A percentile compares a stretch with the other conserved stretches of the same genome.
These are phyloP conservation scores for Boletus rubroflammeus DNA, from an alignment of 768 basidiomycete genomes.

Conservation along the genomic window DNA sequence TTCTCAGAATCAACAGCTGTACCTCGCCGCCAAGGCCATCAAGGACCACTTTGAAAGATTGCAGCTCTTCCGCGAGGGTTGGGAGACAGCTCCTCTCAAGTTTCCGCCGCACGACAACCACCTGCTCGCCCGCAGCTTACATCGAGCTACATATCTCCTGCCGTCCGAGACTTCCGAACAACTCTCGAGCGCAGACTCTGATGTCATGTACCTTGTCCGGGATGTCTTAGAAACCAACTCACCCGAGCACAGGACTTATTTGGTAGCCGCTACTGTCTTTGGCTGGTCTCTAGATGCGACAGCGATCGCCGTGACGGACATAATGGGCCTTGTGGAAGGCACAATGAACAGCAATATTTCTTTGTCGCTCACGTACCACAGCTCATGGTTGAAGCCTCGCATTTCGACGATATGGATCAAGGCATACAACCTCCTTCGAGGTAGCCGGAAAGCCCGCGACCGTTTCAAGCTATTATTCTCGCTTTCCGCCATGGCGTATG, in stretches of 20 bases:
- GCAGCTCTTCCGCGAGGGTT: constrained; percentile 4
- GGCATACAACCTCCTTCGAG: constrained; percentile 24
- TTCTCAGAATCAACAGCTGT: constrained; percentile 31
- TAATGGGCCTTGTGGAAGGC: background rate
- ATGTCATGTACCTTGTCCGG: constrained; percentile 9
- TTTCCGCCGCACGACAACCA: background rate
- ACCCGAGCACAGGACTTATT: constrained; percentile 4
- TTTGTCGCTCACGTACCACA: constrained; percentile 16
- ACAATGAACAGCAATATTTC: background rate
- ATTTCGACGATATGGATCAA: constrained; percentile 24
- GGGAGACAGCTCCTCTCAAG: background rate
- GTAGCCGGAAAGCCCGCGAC: background rate
- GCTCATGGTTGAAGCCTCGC: constrained; percentile 22
- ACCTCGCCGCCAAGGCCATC: constrained; percentile 22
- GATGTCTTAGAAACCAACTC: background rate
- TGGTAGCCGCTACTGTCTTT: constrained; percentile 1
- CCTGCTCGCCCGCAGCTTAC: constrained; percentile 14
- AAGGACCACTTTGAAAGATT: constrained; percentile 18
- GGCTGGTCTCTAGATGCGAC: background rate
- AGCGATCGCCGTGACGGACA: background rate
- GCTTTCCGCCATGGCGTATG: constrained; percentile 30
- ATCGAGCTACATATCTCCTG: constrained; percentile 9
- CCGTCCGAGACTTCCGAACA: constrained; percentile 1
- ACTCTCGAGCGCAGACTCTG: background rate
- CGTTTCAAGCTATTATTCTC: constrained; percentile 24